Evolutionary conservation across 2,329 filamentous ascomycete genomes (phyloP), one percentile per base, ranked within the genome.

Genomic region (Davidsoniella australis): DNA sequence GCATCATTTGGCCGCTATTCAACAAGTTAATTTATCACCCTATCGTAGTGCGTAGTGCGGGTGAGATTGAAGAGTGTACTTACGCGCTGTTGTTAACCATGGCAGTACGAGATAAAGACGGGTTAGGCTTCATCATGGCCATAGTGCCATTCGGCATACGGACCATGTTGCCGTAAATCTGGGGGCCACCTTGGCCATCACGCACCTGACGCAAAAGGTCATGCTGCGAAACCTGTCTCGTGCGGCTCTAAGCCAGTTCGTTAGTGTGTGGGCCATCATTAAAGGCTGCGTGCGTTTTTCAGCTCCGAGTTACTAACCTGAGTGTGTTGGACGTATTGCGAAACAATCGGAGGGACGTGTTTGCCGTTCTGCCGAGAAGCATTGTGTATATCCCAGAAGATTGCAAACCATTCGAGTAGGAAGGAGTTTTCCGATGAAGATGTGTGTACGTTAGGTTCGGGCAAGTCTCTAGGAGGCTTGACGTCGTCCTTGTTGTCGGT

Each of bases 301-400:
- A 48, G 54, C 47, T 49, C 29, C 57, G 18, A 48, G 63, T 68
- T 60, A 53, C 60, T 51, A 75, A 93, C 88, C 74, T 93, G 84
- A 55, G 82, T 87, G 60, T 93, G 84, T 53, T 73, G 68, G 51
- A 93, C 76, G 63, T 94, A 94, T 67, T 84, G 78, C 55, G 74
- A 73, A 43, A 85, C 80, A 53, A 75, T 73, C 23, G 68, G 64
- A 60, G 71, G 79, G 50, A 73, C 73, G 49, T 75, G 76, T 62
- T 78, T 80, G 58, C 73, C 76, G 59, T 85, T 82, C 61, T 89
- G 84, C 18, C 46, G 45, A 6, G 50, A 52, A 50, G 86, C 85
- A 60, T 79, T 79, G 65, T 84, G 93, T 57, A 96, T 86, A 59
- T 98, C 91, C 87, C 87, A 96, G 64, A 98, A 98, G 47, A 95